phyloP scores from a whole-genome alignment of 768 basidiomycete species.

The Serendipita sp. region DNA sequence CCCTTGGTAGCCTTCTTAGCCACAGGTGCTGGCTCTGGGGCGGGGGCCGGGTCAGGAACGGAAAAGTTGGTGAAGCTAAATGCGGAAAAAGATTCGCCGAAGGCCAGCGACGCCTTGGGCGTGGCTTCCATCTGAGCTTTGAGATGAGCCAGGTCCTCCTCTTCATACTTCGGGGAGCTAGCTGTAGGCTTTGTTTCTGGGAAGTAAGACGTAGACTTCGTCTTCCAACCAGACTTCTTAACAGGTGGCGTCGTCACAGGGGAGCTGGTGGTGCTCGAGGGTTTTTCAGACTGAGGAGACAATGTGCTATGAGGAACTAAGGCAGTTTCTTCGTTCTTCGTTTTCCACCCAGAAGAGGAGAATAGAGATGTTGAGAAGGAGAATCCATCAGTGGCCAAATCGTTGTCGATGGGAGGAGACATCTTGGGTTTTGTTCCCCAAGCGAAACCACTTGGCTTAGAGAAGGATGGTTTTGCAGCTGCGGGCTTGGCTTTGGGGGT shows the following conservation, averaged over 20 bases:
- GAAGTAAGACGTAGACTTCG: background rate
- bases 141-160: background rate
- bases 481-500: background rate
- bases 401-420: background rate
- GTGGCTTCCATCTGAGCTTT: constrained; percentile 3
- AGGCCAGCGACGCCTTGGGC: background rate
- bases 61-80: background rate
- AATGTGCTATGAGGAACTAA: background rate
- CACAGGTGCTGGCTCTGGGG: background rate
- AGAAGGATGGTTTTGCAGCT: background rate
- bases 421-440: background rate
- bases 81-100: background rate
- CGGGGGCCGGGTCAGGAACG: background rate
- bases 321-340: background rate
- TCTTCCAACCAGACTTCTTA: background rate
- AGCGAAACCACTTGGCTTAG: background rate
- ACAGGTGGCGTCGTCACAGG: background rate
- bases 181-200: background rate
- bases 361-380: background rate
- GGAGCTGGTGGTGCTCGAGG: background rate
- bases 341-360: background rate
- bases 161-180: background rate
- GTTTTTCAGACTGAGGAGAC: background rate
- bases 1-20: background rate
- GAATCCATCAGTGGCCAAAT: background rate